phyloP scores from a whole-genome alignment of 2,329 filamentous ascomycete genomes.

The Helminthosporium solani region DNA sequence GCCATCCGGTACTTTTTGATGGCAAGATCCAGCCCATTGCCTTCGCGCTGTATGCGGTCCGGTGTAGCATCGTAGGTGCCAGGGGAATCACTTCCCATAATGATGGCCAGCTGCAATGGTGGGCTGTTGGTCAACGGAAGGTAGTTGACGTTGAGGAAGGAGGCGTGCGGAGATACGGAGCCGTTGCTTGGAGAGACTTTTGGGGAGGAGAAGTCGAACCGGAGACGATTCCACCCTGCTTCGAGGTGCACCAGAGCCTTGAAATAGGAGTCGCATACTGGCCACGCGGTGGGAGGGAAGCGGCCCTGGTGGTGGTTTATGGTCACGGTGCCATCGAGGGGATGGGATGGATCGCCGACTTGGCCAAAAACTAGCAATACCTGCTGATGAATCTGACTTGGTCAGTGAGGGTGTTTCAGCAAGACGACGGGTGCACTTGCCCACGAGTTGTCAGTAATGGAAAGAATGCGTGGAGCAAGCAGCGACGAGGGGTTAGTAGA shows the following conservation, averaged over 20 bases:
- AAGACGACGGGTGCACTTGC: conserved; percentile 53
- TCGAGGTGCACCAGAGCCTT: conserved; percentile 89
- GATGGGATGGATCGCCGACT: conserved; percentile 69
- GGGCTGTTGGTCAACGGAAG: conserved; percentile 75
- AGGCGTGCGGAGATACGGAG: conserved; percentile 70
- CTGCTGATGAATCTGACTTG: conserved; percentile 80
- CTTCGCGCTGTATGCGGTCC: conserved; percentile 72
- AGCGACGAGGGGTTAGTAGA: conserved; percentile 65
- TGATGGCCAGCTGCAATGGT: conserved; percentile 83
- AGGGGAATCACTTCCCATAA: conserved; percentile 84
- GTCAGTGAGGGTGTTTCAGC: conserved; percentile 16
- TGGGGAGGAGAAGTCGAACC: conserved; percentile 83
- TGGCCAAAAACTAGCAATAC: conserved; percentile 78
- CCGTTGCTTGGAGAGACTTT: conserved; percentile 71
- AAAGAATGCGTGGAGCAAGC: conserved; percentile 77
- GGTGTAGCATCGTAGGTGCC: conserved; percentile 82
- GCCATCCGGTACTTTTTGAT: conserved; percentile 91
- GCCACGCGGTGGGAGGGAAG: conserved; percentile 83
- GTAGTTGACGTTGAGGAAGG: conserved; percentile 82
- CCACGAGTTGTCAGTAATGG: conserved; percentile 80
- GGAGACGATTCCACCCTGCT: conserved; percentile 83
- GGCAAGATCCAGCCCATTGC: conserved; percentile 76
- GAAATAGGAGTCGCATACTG: conserved; percentile 85
- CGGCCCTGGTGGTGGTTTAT: conserved; percentile 80
- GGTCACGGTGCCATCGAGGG: conserved; percentile 75